Base-by-base conservation (phyloP, 495 filamentous ascomycete species). In the Pyronema omphalodes region DNA sequence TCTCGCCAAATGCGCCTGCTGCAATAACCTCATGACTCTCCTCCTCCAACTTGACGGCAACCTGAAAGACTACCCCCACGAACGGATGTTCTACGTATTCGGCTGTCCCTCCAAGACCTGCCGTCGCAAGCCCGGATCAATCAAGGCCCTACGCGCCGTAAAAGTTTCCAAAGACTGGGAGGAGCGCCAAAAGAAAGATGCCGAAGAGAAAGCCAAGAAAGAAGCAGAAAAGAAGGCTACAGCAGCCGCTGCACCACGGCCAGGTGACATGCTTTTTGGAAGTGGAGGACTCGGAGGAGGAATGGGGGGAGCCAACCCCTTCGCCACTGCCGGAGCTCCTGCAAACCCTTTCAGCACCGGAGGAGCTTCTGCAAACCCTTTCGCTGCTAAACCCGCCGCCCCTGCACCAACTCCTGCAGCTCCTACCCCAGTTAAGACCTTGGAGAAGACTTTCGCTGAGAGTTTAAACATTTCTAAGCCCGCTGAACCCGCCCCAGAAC, bases 1-100 rank as follows among this genome's bases (percentile, higher is more conserved):
- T 0, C 75, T 94, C 5, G 86, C 83, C 35, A 82, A 79, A 70
- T 99, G 91, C 72, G 88, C 83, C 67, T 75, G 84, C 58, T 99
- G 91, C 75, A 87, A 87, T 54, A 74, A 76, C 34, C 67, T 85
- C 40, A 88, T 95, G 81, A 74, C 79, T 0, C 73, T 95, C 3
- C 76, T 96, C 9, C 76, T 99, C 41, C 86, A 96, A 67, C 73
- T 99, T 43, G 85, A 99, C 68, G 89, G 80, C 60, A 88, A 94
- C 56, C 72, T 99, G 37, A 88, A 86, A 15, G 82, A 93, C 37
- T 73, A 76, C 37, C 78, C 78, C 19, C 82, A 96, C 64, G 87
- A 95, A 64, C 71, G 91, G 51, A 76, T 89, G 44, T 63, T 96
- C 39, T 95, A 94, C 61, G 70, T 96, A 9, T 88, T 88, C 62